These are phyloP conservation scores for Gossypium davidsonii DNA, from an alignment of 441 rosid species.

Conservation along the genomic window DNA sequence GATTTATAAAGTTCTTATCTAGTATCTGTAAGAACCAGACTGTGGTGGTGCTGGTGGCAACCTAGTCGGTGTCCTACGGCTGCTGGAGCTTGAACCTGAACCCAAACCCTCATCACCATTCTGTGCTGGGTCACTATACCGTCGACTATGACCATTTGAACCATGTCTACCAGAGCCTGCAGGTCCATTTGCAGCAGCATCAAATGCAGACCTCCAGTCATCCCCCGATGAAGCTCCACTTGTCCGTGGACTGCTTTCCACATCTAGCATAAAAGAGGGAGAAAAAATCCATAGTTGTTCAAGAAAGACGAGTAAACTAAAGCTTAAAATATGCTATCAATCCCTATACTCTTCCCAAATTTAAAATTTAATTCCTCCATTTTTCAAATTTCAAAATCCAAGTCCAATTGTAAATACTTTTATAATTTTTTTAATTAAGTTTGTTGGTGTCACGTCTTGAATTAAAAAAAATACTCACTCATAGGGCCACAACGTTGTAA, in stretches of 20 bases:
- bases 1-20: slow-evolving; percentile 21
- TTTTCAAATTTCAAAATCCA: too few species aligned
- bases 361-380: too few species aligned
- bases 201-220: slow-evolving; percentile 97
- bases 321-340: too few species aligned
- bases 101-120: slow-evolving; percentile 59
- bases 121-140: slow-evolving; percentile 77
- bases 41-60: slow-evolving; percentile 94
- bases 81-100: slow-evolving; percentile 35
- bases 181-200: slow-evolving; percentile 70
- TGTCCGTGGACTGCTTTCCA: slow-evolving; percentile 84
- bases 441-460: too few species aligned
- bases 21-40: slow-evolving; percentile 62
- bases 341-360: too few species aligned
- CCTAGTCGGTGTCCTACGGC: slow-evolving; percentile 83
- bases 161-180: slow-evolving; percentile 49
- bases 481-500: too few species aligned
- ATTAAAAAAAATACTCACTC: too few species aligned
- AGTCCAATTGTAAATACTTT: too few species aligned
- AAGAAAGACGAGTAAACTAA: neutral
- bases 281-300: neutral
- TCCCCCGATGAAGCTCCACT: slow-evolving; percentile 56
- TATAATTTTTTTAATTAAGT: too few species aligned
- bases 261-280: neutral
- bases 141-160: slow-evolving; percentile 55